These are phyloP conservation scores for Naganishia sp. DNA, from an alignment of 1,284 basidiomycete genomes.

Conservation along the genomic window DNA sequence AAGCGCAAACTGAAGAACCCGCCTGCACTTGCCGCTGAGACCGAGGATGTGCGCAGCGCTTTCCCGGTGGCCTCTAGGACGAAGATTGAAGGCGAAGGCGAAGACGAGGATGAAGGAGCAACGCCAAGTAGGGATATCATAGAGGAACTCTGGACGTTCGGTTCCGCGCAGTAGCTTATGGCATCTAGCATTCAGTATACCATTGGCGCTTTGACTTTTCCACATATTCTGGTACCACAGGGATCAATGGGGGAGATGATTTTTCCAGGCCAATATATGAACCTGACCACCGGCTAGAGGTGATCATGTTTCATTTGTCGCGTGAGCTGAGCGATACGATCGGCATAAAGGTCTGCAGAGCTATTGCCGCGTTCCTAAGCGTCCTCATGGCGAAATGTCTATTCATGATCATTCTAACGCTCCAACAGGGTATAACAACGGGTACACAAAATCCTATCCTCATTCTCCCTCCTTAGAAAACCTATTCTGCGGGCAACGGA, in stretches of 20 bases:
- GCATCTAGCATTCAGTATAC: neutral
- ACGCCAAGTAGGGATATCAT: conserved; percentile 32
- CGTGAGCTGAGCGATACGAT: too few species aligned
- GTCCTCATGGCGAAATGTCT: neutral
- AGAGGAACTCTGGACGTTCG: conserved; percentile 34
- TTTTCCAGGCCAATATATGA: too few species aligned
- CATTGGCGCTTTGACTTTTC: neutral
- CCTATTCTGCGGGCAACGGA: too few species aligned
- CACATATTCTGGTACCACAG: neutral
- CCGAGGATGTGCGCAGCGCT: conserved; percentile 36
- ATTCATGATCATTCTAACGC: neutral
- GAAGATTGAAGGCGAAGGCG: neutral
- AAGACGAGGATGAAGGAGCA: conserved; percentile 15
- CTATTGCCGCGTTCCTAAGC: neutral
- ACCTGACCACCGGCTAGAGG: too few species aligned
- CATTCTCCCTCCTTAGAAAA: neutral
- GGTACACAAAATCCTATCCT: neutral
- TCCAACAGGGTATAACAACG: neutral
- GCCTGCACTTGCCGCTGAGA: conserved; percentile 60
- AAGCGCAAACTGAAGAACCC: conserved; percentile 77
- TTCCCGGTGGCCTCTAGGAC: neutral
- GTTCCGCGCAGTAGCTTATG: neutral
- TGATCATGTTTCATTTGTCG: too few species aligned
- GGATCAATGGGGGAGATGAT: too few species aligned
- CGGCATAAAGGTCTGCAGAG: neutral